Evolutionary conservation across 1,284 basidiomycete species (phyloP).

Genomic region (Irpex sp.): DNA sequence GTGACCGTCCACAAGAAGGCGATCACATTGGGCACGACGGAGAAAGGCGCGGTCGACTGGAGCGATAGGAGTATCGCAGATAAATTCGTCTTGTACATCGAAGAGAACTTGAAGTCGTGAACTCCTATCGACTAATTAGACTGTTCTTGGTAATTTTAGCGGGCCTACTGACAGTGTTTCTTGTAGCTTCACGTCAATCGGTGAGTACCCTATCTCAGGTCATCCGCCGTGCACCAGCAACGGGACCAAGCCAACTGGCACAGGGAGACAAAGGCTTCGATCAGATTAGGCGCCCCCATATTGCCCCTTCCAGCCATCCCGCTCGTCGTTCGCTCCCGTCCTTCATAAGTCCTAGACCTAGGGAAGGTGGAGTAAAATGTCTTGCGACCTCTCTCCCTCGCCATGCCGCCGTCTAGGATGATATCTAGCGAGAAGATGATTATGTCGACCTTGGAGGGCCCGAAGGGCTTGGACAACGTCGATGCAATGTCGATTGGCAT

Average conservation of each 20-base stretch:
- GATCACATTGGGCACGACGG: conserved; percentile 80
- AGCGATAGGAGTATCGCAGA: conserved; percentile 66
- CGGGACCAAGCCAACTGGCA: too few relatives aligned
- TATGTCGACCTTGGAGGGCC: background rate
- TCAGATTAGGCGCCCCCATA: background rate
- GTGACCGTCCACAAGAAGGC: conserved; percentile 84
- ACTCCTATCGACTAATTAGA: background rate
- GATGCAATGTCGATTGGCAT: background rate
- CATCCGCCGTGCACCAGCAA: background rate
- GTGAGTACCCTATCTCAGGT: background rate
- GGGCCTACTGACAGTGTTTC: background rate
- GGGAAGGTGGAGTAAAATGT: background rate
- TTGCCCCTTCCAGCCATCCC: background rate
- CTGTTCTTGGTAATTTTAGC: background rate
- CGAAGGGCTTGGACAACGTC: background rate
- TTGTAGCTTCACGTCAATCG: background rate
- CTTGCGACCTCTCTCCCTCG: background rate
- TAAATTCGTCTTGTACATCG: conserved; percentile 79
- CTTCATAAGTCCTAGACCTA: background rate
- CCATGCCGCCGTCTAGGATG: background rate
- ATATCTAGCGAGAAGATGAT: background rate
- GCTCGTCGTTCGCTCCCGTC: background rate
- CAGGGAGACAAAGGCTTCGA: background rate
- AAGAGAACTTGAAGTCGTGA: conserved; percentile 61
- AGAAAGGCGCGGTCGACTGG: conserved; percentile 77